Evolutionary conservation across 1,139 yeast genomes (phyloP), one percentile per base, ranked within the genome.

Genomic region (Taphrina pruni): DNA sequence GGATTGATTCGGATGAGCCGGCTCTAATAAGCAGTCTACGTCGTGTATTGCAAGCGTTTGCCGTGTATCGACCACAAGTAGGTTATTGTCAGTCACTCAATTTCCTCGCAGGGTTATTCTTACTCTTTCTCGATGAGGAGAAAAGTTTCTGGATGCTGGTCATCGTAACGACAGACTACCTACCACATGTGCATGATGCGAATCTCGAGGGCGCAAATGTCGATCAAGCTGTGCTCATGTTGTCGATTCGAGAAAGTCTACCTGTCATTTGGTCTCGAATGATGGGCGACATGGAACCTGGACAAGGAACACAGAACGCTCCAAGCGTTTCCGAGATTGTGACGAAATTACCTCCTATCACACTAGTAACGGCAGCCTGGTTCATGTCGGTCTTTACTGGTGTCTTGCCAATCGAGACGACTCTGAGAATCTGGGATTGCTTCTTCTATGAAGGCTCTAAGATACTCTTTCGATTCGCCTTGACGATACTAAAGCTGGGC

Each of bases 41-140:
- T 69, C 82, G 97, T 62, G 96, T 94, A 0, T 81, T 94, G 64
- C 85, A 86, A 32, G 90, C 97, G 17, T 94, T 93, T 78, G 88
- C 98, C 0, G 85, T 88, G 32, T 89, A 89, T 76, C 91, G 88
- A 75, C 97, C 98, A 0, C 87, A 88, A 61, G 90, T 93, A 66
- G 99, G 99, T 1, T 94, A 94, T 79, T 94, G 99, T 78, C 99
- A 94, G 78, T 90, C 97, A 21, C 84, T 94, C 75, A 94, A 94
- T 75, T 94, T 94, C 77, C 82, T 94, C 65, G 96, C 96, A 1
- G 99, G 97, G 0, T 81, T 92, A 70, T 79, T 94, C 57, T 80
- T 94, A 52, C 79, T 94, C 21, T 92, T 93, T 76, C 84, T 93
- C 88, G 88, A 86, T 72, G 99, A 94, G 76, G 98, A 94, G 76